A percentile compares a stretch with the other conserved stretches of the same genome.
Conservation (phyloP, 345 rosid species). For the Erysimum cheiranthoides region DNA sequence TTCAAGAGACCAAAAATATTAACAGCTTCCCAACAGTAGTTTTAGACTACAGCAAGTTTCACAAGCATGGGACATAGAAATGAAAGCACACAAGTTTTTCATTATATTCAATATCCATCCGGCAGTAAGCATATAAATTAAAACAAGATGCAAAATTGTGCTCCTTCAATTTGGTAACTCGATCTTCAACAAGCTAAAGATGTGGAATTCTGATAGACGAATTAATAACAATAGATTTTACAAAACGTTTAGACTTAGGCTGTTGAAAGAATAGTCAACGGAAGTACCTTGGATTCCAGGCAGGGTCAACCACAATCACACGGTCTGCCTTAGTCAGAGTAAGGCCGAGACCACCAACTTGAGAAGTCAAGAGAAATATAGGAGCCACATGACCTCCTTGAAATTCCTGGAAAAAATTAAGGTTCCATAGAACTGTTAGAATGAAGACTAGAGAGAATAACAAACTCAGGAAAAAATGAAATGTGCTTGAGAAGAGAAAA, state of each 20-base stretch:
- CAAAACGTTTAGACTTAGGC: constrained; percentile 7
- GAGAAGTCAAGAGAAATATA: constrained; percentile 92
- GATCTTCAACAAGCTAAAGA: constrained; percentile 20
- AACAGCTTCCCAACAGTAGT: constrained; percentile 18
- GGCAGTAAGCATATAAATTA: neutral
- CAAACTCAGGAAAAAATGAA: constrained; percentile 1
- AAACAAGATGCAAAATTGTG: constrained; percentile 14
- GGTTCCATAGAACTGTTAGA: constrained; percentile 29
- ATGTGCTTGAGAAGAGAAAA: neutral
- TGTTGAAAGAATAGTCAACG: constrained; percentile 14
- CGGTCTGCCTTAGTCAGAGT: constrained; percentile 98
- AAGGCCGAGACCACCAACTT: constrained; percentile 99
- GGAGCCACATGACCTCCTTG: constrained; percentile 82
- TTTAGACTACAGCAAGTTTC: constrained; percentile 19
- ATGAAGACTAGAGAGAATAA: constrained; percentile 34
- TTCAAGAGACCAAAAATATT: constrained; percentile 5
- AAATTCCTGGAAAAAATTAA: constrained; percentile 63
- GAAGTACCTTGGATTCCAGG: constrained; percentile 94
- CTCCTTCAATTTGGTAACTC: neutral
- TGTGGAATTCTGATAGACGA: constrained; percentile 5
- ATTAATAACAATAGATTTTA: neutral
- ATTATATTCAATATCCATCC: neutral
- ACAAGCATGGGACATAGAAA: constrained; percentile 3
- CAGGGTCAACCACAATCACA: constrained; percentile 97
- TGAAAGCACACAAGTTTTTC: neutral